Percentiles rank a stretch among this genome's conserved stretches.
Conservation (phyloP, 495 filamentous ascomycete species). For the Talaromyces trachyspermus region DNA sequence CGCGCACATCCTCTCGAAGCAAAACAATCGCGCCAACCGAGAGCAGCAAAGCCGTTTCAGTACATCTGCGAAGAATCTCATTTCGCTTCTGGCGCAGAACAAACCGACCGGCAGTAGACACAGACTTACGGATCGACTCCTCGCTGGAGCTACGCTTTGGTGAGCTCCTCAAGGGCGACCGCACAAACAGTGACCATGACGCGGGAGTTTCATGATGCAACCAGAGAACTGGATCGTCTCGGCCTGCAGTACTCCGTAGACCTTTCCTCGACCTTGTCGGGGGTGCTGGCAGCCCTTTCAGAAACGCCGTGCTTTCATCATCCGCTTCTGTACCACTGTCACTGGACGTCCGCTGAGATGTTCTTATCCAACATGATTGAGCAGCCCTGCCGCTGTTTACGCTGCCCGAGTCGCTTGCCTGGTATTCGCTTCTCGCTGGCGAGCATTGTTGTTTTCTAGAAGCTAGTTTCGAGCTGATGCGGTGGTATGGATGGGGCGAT, state of each 20-base stretch:
- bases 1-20: slow-evolving; percentile 22
- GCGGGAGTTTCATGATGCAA: slow-evolving; percentile 20
- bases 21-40: slow-evolving; percentile 39
- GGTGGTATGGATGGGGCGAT: slow-evolving; percentile 72
- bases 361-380: slow-evolving; percentile 14
- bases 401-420: slow-evolving; percentile 13
- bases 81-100: slow-evolving; percentile 29
- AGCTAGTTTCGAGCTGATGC: slow-evolving; percentile 27
- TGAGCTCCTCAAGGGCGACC: slow-evolving; percentile 22
- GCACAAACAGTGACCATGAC: slow-evolving; percentile 32
- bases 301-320: slow-evolving; percentile 64
- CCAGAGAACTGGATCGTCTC: slow-evolving; percentile 26
- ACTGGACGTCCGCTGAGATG: slow-evolving; percentile 52
- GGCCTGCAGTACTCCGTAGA: slow-evolving; percentile 46
- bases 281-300: slow-evolving; percentile 76
- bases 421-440: slow-evolving; percentile 18
- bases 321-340: slow-evolving; percentile 90
- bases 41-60: slow-evolving; percentile 36
- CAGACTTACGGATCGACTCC: slow-evolving; percentile 11
- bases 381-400: slow-evolving; percentile 4
- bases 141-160: slow-evolving; percentile 36
- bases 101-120: slow-evolving; percentile 16
- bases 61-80: slow-evolving; percentile 37
- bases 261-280: slow-evolving; percentile 65
- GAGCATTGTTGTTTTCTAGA: slow-evolving; percentile 14